Evolutionary conservation across 768 basidiomycete species (phyloP).

Genomic region (Termitomyces sp.): DNA sequence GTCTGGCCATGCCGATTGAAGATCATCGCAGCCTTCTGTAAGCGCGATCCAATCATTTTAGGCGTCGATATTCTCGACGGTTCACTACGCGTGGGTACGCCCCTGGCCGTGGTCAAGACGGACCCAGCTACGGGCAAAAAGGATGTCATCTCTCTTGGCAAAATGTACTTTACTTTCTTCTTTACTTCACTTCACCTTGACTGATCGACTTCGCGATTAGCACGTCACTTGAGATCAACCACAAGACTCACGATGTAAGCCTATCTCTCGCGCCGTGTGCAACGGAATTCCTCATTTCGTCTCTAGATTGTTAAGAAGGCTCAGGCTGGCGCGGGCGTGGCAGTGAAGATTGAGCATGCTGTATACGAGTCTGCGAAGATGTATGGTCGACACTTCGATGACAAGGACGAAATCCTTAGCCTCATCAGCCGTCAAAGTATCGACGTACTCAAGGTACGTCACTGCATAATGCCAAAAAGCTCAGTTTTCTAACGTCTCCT

Average conservation of each 20-base stretch:
- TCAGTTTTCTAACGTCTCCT: conserved; percentile 1
- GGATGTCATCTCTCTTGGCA: conserved; percentile 88
- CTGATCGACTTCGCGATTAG: conserved; percentile 32
- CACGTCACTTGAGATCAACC: conserved; percentile 96
- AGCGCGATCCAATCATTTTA: conserved; percentile 95
- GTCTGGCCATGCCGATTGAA: conserved; percentile 96
- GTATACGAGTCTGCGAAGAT: conserved; percentile 93
- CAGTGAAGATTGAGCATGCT: conserved; percentile 97
- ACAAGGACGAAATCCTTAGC: conserved; percentile 91
- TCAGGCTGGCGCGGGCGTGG: conserved; percentile 94
- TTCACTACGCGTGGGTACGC: conserved; percentile 85
- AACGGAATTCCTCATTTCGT: conserved; percentile 5
- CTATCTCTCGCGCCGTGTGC: background rate
- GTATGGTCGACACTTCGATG: conserved; percentile 94
- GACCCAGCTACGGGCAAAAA: conserved; percentile 85
- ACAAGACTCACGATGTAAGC: conserved; percentile 77
- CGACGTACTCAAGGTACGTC: conserved; percentile 85
- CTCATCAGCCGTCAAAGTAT: conserved; percentile 91
- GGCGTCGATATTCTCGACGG: conserved; percentile 97
- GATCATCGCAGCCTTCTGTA: conserved; percentile 90
- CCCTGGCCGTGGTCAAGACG: conserved; percentile 90
- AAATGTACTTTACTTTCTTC: conserved; percentile 59
- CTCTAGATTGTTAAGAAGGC: conserved; percentile 81
- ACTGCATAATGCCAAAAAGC: background rate
- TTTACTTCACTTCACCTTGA: background rate